These are phyloP conservation scores for Artemisia tridentata DNA, from an alignment of 129 eudicot species.

Conservation along the genomic window DNA sequence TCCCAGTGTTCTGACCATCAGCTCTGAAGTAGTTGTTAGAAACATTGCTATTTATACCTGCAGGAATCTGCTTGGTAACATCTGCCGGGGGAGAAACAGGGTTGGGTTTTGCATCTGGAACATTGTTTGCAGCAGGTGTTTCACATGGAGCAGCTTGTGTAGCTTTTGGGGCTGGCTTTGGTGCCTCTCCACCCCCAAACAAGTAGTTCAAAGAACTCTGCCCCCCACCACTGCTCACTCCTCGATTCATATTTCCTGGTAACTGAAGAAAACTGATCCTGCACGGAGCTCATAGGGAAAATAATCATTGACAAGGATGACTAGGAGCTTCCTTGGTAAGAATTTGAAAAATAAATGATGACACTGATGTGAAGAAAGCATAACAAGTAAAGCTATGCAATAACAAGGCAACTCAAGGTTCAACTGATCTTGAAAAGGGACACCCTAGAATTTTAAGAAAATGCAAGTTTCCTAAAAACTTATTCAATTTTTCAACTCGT, in stretches of 20 bases:
- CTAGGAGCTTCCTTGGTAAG: neutral
- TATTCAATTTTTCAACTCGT: too few relatives aligned
- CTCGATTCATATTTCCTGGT: slow-evolving; percentile 41
- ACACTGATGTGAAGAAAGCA: too few relatives aligned
- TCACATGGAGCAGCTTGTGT: slow-evolving; percentile 35
- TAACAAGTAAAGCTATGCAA: too few relatives aligned
- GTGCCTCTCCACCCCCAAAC: slow-evolving; percentile 57
- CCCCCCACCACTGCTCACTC: slow-evolving; percentile 62
- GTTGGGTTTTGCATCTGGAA: slow-evolving; percentile 30
- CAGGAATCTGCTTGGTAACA: slow-evolving; percentile 52
- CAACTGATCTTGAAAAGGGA: too few relatives aligned
- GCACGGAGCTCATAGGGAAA: neutral
- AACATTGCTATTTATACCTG: slow-evolving; percentile 44
- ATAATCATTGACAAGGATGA: neutral
- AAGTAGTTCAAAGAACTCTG: slow-evolving; percentile 63
- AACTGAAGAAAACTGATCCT: slow-evolving; percentile 11
- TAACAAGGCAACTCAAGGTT: too few relatives aligned
- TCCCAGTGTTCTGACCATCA: slow-evolving; percentile 66
- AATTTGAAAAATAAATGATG: neutral
- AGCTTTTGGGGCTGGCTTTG: slow-evolving; percentile 41
- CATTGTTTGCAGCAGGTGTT: slow-evolving; percentile 30
- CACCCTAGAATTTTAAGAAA: too few relatives aligned
- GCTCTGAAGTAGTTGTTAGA: slow-evolving; percentile 55
- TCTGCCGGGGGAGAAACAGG: slow-evolving; percentile 41
- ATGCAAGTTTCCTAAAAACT: too few relatives aligned